Evolutionary conservation across 768 basidiomycete species (phyloP).

Genomic region (Hysterangium stoloniferum): DNA sequence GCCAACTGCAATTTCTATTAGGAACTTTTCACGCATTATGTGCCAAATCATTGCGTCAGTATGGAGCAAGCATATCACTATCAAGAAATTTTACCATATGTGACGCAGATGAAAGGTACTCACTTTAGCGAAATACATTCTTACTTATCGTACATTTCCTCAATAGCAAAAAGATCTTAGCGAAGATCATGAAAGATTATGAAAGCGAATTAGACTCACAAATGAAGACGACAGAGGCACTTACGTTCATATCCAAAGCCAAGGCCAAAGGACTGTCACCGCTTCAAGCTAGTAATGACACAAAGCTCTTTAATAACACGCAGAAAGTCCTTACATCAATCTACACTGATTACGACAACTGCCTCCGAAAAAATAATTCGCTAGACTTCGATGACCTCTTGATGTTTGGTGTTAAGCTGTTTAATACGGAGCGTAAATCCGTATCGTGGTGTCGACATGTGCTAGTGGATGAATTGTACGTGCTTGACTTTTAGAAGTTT

Average conservation of each 20-base stretch:
- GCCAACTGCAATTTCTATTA: constrained; percentile 29
- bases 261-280: constrained; percentile 56
- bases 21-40: constrained; percentile 80
- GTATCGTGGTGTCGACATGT: constrained; percentile 59
- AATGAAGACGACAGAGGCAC: constrained; percentile 46
- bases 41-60: constrained; percentile 60
- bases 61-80: constrained; percentile 50
- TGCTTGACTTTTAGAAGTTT: constrained; percentile 11
- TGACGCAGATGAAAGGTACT: constrained; percentile 72
- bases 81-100: constrained; percentile 74
- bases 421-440: constrained; percentile 40
- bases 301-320: too few relatives aligned
- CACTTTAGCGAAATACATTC: not conserved
- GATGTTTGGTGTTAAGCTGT: constrained; percentile 61
- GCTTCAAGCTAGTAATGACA: constrained; percentile 31
- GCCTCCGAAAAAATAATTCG: constrained; percentile 53
- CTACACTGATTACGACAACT: constrained; percentile 59
- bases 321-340: constrained; percentile 38
- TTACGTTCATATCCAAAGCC: constrained; percentile 63
- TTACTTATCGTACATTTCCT: constrained; percentile 4
- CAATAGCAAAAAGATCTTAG: constrained; percentile 60
- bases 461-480: constrained; percentile 78
- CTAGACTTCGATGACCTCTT: constrained; percentile 88
- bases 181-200: constrained; percentile 49
- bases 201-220: constrained; percentile 37